Percentiles rank a stretch among this genome's conserved stretches.
These are phyloP conservation scores for Rossbeevera mucosa DNA, from an alignment of 768 basidiomycete genomes.

Conservation along the genomic window DNA sequence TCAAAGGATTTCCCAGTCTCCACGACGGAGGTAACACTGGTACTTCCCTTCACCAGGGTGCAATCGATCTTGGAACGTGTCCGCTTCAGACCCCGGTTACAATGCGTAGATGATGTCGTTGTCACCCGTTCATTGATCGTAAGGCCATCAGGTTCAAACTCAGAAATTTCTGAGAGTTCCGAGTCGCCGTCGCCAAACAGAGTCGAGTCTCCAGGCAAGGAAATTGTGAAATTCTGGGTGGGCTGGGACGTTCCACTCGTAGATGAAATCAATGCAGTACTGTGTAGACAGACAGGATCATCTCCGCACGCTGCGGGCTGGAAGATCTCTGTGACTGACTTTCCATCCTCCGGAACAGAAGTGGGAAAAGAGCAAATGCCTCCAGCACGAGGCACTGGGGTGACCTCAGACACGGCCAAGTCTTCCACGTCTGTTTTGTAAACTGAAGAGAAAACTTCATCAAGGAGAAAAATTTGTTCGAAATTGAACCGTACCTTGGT, in stretches of 20 bases:
- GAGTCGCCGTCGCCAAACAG: constrained; percentile 19
- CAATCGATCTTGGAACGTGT: not conserved
- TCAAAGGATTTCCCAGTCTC: not conserved
- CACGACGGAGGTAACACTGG: not conserved
- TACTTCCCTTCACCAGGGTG: constrained; percentile 13
- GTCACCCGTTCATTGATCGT: not conserved
- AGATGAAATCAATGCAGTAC: not conserved
- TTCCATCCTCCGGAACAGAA: not conserved
- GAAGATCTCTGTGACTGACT: not conserved
- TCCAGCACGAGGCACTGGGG: not conserved
- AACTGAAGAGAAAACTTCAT: constrained; percentile 12
- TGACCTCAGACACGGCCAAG: not conserved
- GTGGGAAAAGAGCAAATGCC: not conserved
- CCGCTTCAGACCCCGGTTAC: not conserved
- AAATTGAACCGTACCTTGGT: constrained; percentile 18
- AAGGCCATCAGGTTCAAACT: constrained; percentile 18
- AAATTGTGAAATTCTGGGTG: not conserved
- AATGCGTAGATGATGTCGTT: not conserved
- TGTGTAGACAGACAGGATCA: not conserved
- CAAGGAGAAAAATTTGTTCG: not conserved
- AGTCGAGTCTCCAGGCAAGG: not conserved
- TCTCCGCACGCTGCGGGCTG: not conserved
- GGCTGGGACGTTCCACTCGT: not conserved
- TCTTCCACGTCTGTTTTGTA: constrained; percentile 28
- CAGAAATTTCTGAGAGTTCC: constrained; percentile 33